These are phyloP conservation scores for Apostasia ramifera DNA, from an alignment of 106 monocot genomes.

Conservation along the genomic window DNA sequence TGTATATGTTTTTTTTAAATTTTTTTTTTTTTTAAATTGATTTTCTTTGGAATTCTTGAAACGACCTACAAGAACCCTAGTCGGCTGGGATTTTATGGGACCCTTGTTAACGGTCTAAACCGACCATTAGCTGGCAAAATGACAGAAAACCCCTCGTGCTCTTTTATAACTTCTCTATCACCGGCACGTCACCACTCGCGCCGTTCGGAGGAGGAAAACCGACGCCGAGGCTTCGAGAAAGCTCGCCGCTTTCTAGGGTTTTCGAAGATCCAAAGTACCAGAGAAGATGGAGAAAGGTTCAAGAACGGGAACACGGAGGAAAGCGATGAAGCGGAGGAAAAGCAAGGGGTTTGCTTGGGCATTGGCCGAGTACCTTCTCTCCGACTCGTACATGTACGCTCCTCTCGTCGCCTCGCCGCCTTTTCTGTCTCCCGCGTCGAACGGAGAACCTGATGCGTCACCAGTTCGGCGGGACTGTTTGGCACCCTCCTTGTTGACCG, in stretches of 20 bases:
- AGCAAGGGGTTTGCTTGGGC: slow-evolving; percentile 24
- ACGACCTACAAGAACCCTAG: too few relatives aligned
- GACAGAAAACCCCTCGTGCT: too few relatives aligned
- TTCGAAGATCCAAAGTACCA: neutral
- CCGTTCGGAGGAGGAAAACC: neutral
- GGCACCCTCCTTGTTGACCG: too few relatives aligned
- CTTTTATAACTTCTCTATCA: too few relatives aligned
- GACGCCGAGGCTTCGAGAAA: neutral
- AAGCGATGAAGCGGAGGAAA: slow-evolving; percentile 16
- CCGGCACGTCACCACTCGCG: neutral
- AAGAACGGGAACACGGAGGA: slow-evolving; percentile 6
- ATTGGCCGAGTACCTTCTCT: slow-evolving; percentile 31
- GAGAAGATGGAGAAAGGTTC: slow-evolving; percentile 17
- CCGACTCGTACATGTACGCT: slow-evolving; percentile 70
- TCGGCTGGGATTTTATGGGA: too few relatives aligned
- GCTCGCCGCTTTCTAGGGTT: neutral
- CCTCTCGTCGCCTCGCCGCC: slow-evolving; percentile 26
- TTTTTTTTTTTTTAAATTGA: too few relatives aligned
- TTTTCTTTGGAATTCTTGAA: too few relatives aligned
- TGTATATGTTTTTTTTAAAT: too few relatives aligned
- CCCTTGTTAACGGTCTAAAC: too few relatives aligned
- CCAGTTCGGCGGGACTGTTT: neutral
- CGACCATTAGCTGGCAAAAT: too few relatives aligned
- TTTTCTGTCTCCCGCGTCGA: neutral
- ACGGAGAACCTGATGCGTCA: neutral